Evolutionary conservation across 2,329 filamentous ascomycete genomes (phyloP), one percentile per base, ranked within the genome.

Genomic region (Ascosphaera aggregata): DNA sequence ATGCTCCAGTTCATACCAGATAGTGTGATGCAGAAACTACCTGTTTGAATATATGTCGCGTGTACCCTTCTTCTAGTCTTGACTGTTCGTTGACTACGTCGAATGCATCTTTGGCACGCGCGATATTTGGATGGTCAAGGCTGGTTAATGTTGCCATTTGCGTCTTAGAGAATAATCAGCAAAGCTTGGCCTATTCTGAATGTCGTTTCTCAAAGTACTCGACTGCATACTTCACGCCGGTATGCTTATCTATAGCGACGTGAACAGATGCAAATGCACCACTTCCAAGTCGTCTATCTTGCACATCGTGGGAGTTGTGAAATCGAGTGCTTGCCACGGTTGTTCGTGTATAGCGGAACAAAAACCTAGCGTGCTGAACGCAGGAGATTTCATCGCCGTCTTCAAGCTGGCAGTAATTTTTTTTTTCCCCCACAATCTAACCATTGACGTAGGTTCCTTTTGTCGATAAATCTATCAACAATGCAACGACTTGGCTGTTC

Each of bases 361-460:
- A 71, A 57, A 91, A 98, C 17, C 81, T 73, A 7, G 80, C 81
- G 51, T 81, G 76, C 49, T 82, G 75, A 37, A 92, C 66, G 22
- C 98, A 75, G 4, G 80, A 78, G 38, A 98, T 79, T 55, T 95
- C 85, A 47, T 98, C 89, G 30, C 80, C 75, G 48, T 95, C 82
- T 48, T 84, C 67, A 19, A 98, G 66, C 54, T 93, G 82, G 42
- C 86, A 73, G 40, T 82, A 71, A 56, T 93, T 82, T 56, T 98
- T 98, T 39, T 86, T 76, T n/a, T n/a, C n/a, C 18, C 89, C 89
- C 18, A 98, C 72, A 20, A 92, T 68, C 13, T 76, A 77, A 49
- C 94, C 84, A 51, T 95, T 95, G 48, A 98, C 77, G 53, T 85
- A 98, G 0, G 91, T 98, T 38, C 89, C 89, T 53, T 98, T 98